phyloP scores from a whole-genome alignment of 1,284 basidiomycete genomes.

The Fomitopsis schrenkii region DNA sequence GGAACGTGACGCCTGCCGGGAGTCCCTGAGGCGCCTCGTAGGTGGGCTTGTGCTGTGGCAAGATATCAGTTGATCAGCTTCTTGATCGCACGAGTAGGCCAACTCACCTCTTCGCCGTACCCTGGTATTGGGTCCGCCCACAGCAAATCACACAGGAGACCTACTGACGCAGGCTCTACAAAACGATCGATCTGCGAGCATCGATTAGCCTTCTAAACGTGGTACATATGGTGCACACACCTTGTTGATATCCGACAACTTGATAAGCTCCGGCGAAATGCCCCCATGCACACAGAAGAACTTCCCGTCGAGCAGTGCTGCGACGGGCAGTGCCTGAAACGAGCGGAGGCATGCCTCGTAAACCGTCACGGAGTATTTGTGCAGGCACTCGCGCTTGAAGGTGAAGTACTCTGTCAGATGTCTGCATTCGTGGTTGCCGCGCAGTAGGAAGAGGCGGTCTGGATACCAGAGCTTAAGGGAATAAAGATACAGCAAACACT shows the following conservation, averaged over 20 bases:
- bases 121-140: slow-evolving; percentile 86
- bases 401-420: slow-evolving; percentile 98
- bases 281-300: slow-evolving; percentile 99
- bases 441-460: slow-evolving; percentile 83
- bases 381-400: slow-evolving; percentile 46
- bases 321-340: slow-evolving; percentile 89
- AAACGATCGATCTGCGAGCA: slow-evolving; percentile 78
- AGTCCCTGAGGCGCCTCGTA: slow-evolving; percentile 31
- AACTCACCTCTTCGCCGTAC: slow-evolving; percentile 36
- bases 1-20: slow-evolving; percentile 53
- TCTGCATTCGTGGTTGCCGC: slow-evolving; percentile 97
- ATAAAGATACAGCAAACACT: slow-evolving; percentile 93
- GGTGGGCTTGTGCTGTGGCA: slow-evolving; percentile 33
- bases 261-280: slow-evolving; percentile 85
- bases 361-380: slow-evolving; percentile 86
- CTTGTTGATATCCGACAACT: slow-evolving; percentile 75
- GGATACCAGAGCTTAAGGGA: slow-evolving; percentile 94
- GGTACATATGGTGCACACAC: slow-evolving; percentile 37
- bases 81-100: not conserved
- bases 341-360: slow-evolving; percentile 92
- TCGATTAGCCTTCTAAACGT: not conserved
- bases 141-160: slow-evolving; percentile 91
- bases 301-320: slow-evolving; percentile 92
- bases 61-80: not conserved
- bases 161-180: slow-evolving; percentile 90